These are phyloP conservation scores for Parastagonospora avenae DNA, from an alignment of 2,329 filamentous ascomycete species.

Conservation along the genomic window DNA sequence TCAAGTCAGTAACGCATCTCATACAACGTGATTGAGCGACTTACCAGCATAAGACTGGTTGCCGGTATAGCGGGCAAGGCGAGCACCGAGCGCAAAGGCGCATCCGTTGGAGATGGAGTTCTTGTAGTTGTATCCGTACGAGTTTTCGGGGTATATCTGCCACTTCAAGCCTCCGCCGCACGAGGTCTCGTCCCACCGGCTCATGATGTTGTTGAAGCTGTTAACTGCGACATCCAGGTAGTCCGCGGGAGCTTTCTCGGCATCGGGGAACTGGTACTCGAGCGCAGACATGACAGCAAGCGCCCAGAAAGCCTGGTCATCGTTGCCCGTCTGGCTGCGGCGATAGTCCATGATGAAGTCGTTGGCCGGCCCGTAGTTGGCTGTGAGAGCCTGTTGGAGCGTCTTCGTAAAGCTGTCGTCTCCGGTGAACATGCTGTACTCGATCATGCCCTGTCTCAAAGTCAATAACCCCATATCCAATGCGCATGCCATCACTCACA, in stretches of 20 bases:
- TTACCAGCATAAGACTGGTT: constrained; percentile 54
- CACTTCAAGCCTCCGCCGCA: constrained; percentile 78
- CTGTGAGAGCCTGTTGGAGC: constrained; percentile 50
- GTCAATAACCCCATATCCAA: neutral
- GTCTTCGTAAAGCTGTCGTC: constrained; percentile 51
- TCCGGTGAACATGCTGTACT: constrained; percentile 55
- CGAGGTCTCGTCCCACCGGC: constrained; percentile 69
- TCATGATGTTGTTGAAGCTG: constrained; percentile 72
- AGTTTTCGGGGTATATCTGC: constrained; percentile 81
- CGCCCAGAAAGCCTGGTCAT: constrained; percentile 77
- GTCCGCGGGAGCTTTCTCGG: constrained; percentile 49
- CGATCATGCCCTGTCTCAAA: constrained; percentile 36
- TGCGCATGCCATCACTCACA: neutral
- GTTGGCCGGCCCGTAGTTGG: constrained; percentile 49
- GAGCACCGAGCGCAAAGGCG: constrained; percentile 81
- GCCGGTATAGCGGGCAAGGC: constrained; percentile 71
- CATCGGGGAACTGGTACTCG: constrained; percentile 69
- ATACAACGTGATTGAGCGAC: too few species aligned
- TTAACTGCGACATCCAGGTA: constrained; percentile 73
- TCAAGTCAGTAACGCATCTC: too few species aligned
- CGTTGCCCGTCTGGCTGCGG: constrained; percentile 61
- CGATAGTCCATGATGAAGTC: constrained; percentile 53
- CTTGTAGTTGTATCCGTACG: constrained; percentile 77
- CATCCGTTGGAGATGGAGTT: constrained; percentile 80
- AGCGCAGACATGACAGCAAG: constrained; percentile 71